Base-by-base conservation (phyloP, 2,329 filamentous ascomycete species). In the Cadophora gregata region DNA sequence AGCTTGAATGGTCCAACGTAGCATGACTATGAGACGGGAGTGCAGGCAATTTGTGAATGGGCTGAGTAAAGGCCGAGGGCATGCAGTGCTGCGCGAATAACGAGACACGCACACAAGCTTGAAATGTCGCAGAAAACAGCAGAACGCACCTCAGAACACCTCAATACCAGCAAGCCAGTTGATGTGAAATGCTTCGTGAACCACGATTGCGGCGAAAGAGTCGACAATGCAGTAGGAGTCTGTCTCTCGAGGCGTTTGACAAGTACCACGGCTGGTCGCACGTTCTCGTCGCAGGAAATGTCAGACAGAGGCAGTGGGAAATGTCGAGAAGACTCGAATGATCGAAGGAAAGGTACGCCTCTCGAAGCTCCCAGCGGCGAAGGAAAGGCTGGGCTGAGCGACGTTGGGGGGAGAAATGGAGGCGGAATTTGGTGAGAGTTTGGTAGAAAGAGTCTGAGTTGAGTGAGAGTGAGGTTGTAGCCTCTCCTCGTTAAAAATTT, bases 51-150 rank as follows among this genome's bases (percentile, higher is more conserved):
- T 36, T 59, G 45, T 63, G 36, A 47, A 42, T 58, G 47, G 47
- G 42, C 42, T 47, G 42, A 47, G 33, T 62, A 50, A 60, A 47
- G 53, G 29, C 50, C 61, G 59, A 61, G 55, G 55, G 65, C n/a
- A 55, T 70, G 59, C 56, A 45, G 29, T 53, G 51, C 59, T 70
- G 72, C 69, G 70, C 67, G 66, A 70, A 69, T 62, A 64, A 68
- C 56, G 51, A 42, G 53, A 36, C 14, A 42, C 58, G 47, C 63
- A 65, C 64, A 67, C 50, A 60, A 70, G 56, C 47, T 42, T 47
- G 56, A 67, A 70, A 38, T 48, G 50, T 59, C 48, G 55, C 29
- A 50, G 61, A 62, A 59, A 65, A 50, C 21, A 38, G 51, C 25
- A 55, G 59, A 42, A 72, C 68, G 24, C 64, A 71, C 69, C 68